Evolutionary conservation across 1,284 basidiomycete species (phyloP), one percentile per base, ranked within the genome.

Genomic region (Rhodofomes roseus): DNA sequence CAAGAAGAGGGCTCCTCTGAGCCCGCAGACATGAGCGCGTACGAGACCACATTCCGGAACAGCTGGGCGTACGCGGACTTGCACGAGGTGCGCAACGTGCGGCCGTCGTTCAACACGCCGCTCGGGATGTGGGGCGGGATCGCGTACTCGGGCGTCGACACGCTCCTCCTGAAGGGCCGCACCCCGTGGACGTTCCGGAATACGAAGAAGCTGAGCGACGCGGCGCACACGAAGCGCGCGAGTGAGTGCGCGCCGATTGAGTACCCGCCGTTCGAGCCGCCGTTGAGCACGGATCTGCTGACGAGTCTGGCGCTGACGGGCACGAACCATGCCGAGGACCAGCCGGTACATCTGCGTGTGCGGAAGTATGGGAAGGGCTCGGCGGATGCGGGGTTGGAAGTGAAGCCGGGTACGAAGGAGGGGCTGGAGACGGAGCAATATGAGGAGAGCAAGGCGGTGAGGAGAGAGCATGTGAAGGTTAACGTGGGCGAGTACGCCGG

Each of bases 281-380:
- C 95, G 39, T 80, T 99, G 18, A 96, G 93, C 7, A 98, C 97
- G 43, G 96, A 99, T 73, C 82, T 99, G 64, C 81, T 99, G 70
- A 98, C 95, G 0, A 92, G 91, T 34, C 85, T 99, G 37, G 83
- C 92, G 6, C 81, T 98, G 54, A 98, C 96, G 2, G 93, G 93
- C 1, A 99, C 97, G 27, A 98, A 98, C 74, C 97, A 99, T 71
- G 88, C 93, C 18, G 96, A 99, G 73, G 95, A 98, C 74, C 95
- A 98, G 76, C 95, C 92, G 0, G 81, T 95, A 11, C 96, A 99
- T 76, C 79, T 99, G 48, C 84, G 89, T 40, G 83, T 95, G 25
- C 81, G 79, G 79, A 81, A 56, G 40, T 71, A 71, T 61, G 55
- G 56, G 22, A 50, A 59, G n/a, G 50, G 59, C 69, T 83, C 74